Conservation (phyloP, 176 grass and related monocot species). For the Rhynchospora pubera region DNA sequence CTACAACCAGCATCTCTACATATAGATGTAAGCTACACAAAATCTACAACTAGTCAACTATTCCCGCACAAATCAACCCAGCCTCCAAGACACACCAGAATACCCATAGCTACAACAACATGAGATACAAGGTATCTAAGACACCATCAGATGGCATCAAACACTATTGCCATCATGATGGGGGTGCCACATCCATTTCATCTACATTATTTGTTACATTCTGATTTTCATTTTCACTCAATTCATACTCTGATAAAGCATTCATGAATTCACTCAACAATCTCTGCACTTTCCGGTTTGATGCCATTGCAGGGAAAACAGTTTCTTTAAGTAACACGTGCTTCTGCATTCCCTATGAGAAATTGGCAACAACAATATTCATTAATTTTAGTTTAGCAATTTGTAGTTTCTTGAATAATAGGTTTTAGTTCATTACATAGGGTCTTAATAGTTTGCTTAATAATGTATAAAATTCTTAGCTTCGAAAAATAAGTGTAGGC, state of each 20-base stretch:
- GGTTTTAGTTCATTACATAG: neutral
- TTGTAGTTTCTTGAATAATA: neutral
- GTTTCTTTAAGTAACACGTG: slow-evolving; percentile 78
- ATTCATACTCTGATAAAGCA: slow-evolving; percentile 58
- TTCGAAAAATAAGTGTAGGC: neutral
- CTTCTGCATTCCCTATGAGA: slow-evolving; percentile 83
- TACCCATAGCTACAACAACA: neutral
- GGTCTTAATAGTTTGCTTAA: neutral
- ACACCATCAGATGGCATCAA: neutral
- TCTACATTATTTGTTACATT: slow-evolving; percentile 24
- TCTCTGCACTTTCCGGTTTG: slow-evolving; percentile 85
- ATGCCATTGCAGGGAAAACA: slow-evolving; percentile 81
- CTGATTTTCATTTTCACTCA: slow-evolving; percentile 15
- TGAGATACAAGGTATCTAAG: neutral
- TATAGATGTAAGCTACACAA: neutral
- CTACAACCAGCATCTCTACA: neutral
- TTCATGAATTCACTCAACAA: slow-evolving; percentile 93
- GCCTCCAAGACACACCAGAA: neutral
- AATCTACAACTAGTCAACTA: slow-evolving; percentile 3
- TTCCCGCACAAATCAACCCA: neutral
- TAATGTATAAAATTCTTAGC: neutral
- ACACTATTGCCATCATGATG: slow-evolving; percentile 14
- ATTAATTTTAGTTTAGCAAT: neutral
- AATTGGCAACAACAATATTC: neutral
- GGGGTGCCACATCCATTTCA: slow-evolving; percentile 28